phyloP scores from a whole-genome alignment of 257 asterid species.

The Gentiana dahurica region DNA sequence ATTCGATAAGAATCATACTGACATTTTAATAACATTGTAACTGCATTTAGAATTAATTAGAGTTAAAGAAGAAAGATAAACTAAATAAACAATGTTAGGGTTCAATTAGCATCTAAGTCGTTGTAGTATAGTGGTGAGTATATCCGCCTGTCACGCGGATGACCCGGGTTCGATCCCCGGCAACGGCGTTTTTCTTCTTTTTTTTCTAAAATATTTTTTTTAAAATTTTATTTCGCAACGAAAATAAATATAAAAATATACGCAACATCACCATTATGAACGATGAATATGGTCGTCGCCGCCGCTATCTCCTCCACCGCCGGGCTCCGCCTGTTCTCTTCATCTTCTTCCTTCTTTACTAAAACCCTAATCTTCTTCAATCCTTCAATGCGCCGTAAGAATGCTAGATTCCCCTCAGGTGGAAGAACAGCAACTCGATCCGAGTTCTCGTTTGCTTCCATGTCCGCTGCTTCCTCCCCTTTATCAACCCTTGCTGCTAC shows the following conservation, averaged over 20 bases:
- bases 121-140: conserved; percentile 97
- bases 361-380: conserved; percentile 15
- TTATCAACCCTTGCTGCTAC: conserved; percentile 16
- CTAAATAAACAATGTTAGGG: no score
- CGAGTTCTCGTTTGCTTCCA: conserved; percentile 13
- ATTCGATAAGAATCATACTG: no score
- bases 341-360: conserved; percentile 13
- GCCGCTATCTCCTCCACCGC: conserved; percentile 27
- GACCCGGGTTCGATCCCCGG: conserved; percentile 99
- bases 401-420: conserved; percentile 1
- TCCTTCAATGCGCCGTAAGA: conserved; percentile 10
- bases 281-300: conserved; percentile 3
- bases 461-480: conserved; percentile 13
- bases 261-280: neutral
- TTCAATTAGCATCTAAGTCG: conserved; percentile 6
- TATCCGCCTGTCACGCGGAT: conserved; percentile 94
- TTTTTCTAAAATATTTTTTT: no score
- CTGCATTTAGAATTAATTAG: no score
- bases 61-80: no score
- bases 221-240: no score
- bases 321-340: conserved; percentile 17
- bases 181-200: conserved; percentile 25
- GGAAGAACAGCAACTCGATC: conserved; percentile 17
- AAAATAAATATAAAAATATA: no score
- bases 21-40: no score